These are phyloP conservation scores for Dalechampia spathulata DNA, from an alignment of 441 rosid species.

Conservation along the genomic window DNA sequence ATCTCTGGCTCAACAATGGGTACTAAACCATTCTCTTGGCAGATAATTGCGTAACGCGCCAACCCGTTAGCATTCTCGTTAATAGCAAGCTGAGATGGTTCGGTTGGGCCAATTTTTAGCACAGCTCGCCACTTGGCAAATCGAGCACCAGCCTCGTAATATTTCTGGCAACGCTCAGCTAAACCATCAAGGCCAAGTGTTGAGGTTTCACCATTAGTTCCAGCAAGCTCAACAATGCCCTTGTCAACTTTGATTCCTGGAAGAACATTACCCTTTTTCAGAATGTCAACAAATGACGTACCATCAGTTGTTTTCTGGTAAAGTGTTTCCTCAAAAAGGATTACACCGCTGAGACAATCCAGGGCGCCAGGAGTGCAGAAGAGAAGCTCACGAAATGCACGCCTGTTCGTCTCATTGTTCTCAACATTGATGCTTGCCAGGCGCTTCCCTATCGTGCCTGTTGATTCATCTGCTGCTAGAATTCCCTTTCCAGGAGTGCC, in stretches of 20 bases:
- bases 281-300: conserved; percentile 71
- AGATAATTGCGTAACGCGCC: conserved; percentile 80
- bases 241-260: conserved; percentile 97
- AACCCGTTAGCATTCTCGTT: conserved; percentile 85
- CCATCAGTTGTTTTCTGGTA: conserved; percentile 76
- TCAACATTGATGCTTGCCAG: conserved; percentile 84
- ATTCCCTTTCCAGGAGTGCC: no score
- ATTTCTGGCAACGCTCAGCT: conserved; percentile 67
- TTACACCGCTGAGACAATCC: conserved; percentile 69
- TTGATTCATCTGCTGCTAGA: conserved; percentile 91
- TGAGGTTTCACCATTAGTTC: conserved; percentile 81
- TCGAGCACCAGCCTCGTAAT: no score
- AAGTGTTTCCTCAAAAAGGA: no score
- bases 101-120: no score
- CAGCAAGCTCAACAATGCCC: conserved; percentile 88
- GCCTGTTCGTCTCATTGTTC: conserved; percentile 78
- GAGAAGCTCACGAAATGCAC: conserved; percentile 85
- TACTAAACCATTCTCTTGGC: no score
- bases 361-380: conserved; percentile 80
- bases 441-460: conserved; percentile 95
- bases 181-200: conserved; percentile 92
- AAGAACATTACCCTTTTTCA: conserved; percentile 82
- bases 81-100: conserved; percentile 77
- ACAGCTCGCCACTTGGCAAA: no score
- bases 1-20: no score